Conservation (phyloP, 352 stramenopile genomes). For the Peronospora belbahrii region DNA sequence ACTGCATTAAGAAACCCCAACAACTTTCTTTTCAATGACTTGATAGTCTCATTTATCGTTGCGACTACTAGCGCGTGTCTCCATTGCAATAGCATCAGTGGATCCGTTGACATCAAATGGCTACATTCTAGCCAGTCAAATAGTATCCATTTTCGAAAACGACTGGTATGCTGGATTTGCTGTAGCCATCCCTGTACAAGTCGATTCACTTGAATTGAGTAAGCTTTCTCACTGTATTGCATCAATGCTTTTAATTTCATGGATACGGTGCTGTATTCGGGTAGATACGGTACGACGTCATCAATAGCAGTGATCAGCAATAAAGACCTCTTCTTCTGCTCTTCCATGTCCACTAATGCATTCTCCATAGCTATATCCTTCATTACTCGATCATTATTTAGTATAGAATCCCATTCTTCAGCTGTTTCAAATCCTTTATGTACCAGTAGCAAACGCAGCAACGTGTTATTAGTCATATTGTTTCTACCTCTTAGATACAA, state of each 20-base stretch:
- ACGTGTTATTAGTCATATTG: neutral
- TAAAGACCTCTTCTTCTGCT: conserved; percentile 1
- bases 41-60: conserved; percentile 22
- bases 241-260: conserved; percentile 29
- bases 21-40: conserved; percentile 18
- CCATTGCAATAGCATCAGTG: conserved; percentile 19
- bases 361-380: neutral
- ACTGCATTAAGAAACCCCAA: conserved; percentile 21
- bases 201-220: conserved; percentile 15
- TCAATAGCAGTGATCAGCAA: conserved; percentile 20
- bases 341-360: neutral
- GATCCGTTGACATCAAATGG: conserved; percentile 12
- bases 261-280: conserved; percentile 34
- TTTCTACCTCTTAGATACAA: neutral
- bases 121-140: conserved; percentile 21
- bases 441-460: conserved; percentile 26
- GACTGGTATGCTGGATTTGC: conserved; percentile 2
- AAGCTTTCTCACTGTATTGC: conserved; percentile 20
- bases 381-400: neutral
- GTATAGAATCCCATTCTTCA: conserved; percentile 14
- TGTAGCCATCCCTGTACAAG: conserved; percentile 29
- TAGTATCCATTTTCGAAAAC: conserved; percentile 36
- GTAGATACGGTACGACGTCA: conserved; percentile 34
- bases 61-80: conserved; percentile 30
- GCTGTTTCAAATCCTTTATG: conserved; percentile 18